Evolutionary conservation across 139 green algal genomes (phyloP), one percentile per base, ranked within the genome.

Genomic region (Desmodesmus armatus): DNA sequence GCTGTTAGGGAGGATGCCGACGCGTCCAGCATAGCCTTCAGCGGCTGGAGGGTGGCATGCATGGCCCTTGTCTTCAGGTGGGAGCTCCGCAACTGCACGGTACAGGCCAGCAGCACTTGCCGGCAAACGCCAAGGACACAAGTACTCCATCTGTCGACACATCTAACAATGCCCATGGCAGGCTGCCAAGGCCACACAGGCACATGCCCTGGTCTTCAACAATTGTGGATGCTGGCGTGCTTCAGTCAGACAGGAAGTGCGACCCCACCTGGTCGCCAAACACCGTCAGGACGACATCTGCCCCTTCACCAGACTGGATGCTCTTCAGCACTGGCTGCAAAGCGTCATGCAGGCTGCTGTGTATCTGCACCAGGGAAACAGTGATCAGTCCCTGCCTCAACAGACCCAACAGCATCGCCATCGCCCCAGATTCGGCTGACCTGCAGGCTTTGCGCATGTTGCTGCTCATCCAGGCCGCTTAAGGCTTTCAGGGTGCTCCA

Each of bases 21-120:
- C 3, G 21, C 23, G 5, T 55, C 40, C 23, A 87, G 7, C 40
- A 87, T 29, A 4, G 27, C 19, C n/a, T 83, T 27, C 40, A 87
- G 44, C 29, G 82, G 55, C 39, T 67, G 58, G 17, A 86, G 31
- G 21, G 39, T 21, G 41, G 43, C 33, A n/a, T 76, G 62, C 37
- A 27, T 35, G 5, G 35, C n/a, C 25, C 23, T 82, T 58, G 58
- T 60, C 58, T 72, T 55, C 41, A 87, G 41, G 41, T 87, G 33
- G 65, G 41, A 69, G 3, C 71, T 87, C 47, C 40, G 53, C 82
- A 87, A 11, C 71, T 82, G 72, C 71, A 66, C 3, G 33, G n/a
- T 63, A 33, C 67, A 55, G n/a, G 27, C 21, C 39, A 27, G 35
- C 66, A 31, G 35, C 31, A 2, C 66, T 51, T 5, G 41, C 37